Conservation (phyloP, 179 eudicot genomes). For the Patellifolia procumbens region DNA sequence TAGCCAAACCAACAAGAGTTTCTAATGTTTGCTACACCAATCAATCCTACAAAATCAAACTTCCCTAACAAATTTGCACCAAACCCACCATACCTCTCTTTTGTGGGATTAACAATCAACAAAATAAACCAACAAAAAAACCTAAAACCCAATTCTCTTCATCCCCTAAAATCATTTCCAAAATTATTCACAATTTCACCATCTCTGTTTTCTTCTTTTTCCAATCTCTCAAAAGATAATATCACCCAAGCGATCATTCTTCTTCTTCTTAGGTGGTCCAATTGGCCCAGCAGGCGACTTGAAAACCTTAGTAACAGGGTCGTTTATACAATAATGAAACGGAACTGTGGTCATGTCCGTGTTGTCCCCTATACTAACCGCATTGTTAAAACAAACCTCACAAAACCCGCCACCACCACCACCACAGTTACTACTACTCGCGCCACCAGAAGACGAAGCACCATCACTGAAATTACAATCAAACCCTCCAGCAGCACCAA, state of each 20-base stretch:
- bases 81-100: neutral
- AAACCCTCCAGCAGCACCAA: neutral
- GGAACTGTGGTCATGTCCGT: too few species aligned
- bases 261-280: conserved; percentile 7
- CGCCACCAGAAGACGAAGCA: conserved; percentile 17
- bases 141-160: neutral
- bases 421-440: too few species aligned
- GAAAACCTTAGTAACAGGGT: conserved; percentile 21
- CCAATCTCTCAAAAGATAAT: neutral
- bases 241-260: neutral
- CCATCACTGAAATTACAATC: conserved; percentile 12
- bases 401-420: conserved; percentile 42
- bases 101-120: neutral
- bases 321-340: conserved; percentile 44
- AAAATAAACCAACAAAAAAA: neutral
- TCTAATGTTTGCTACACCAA: conserved; percentile 7
- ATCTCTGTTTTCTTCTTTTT: neutral
- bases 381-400: conserved; percentile 26
- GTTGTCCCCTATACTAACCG: conserved; percentile 10
- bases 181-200: neutral
- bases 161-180: neutral
- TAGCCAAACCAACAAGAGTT: neutral
- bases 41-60: neutral
- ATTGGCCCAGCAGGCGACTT: neutral
- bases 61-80: neutral